Evolutionary conservation across 208 protist genomes (phyloP).

Genomic region (Angomonas ambiguus): DNA sequence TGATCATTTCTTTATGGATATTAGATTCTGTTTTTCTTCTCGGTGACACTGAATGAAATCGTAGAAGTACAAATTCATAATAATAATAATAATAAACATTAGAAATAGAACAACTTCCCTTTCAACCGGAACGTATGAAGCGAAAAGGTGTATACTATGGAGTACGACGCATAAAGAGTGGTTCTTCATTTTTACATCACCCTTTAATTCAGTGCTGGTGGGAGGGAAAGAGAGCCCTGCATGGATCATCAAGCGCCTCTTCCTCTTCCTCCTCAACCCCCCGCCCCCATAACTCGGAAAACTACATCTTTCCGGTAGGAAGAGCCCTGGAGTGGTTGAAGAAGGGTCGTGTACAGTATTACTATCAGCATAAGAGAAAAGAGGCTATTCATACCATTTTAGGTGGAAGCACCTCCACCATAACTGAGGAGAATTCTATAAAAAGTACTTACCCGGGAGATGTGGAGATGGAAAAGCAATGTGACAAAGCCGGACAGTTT

Average conservation of each 20-base stretch:
- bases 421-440: neutral
- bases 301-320: constrained; percentile 1
- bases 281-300: neutral
- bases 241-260: neutral
- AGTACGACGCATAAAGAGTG: too few relatives aligned
- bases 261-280: neutral
- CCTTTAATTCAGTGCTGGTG: too few relatives aligned
- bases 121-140: too few relatives aligned
- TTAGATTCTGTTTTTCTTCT: constrained; percentile 4
- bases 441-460: neutral
- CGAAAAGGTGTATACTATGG: too few relatives aligned
- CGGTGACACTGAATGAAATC: neutral
- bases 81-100: too few relatives aligned
- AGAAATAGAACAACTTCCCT: too few relatives aligned
- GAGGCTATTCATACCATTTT: neutral
- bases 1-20: neutral
- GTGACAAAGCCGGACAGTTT: neutral
- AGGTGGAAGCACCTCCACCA: neutral
- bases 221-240: too few relatives aligned
- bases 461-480: neutral
- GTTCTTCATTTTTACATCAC: too few relatives aligned
- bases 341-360: neutral
- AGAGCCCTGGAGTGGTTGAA: neutral
- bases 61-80: too few relatives aligned
- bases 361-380: neutral